Conservation (phyloP, 2,329 filamentous ascomycete genomes). For the Aspergillus spinulosporus region DNA sequence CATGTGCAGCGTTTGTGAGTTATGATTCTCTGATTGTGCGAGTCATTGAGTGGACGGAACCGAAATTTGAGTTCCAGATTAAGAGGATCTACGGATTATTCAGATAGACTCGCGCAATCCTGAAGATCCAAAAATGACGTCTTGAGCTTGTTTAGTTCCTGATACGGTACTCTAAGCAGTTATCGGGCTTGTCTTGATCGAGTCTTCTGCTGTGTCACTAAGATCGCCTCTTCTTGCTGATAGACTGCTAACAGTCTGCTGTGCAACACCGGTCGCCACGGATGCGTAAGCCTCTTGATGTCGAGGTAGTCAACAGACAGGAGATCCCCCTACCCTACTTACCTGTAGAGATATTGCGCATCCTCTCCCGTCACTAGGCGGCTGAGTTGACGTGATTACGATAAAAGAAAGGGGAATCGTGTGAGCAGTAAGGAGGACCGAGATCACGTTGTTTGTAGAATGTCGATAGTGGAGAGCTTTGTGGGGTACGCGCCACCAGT, state of each 20-base stretch:
- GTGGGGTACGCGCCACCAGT: slow-evolving; percentile 2
- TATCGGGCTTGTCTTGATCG: background rate
- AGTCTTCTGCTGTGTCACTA: slow-evolving; percentile 6
- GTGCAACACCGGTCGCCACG: slow-evolving; percentile 7
- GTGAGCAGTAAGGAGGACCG: slow-evolving; percentile 9
- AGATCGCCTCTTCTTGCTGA: background rate
- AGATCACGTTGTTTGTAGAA: slow-evolving; percentile 7
- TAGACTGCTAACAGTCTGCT: background rate
- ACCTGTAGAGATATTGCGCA: too few species aligned
- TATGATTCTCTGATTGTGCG: background rate
- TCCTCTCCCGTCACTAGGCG: too few species aligned
- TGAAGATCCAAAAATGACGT: slow-evolving; percentile 5
- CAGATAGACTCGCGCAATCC: slow-evolving; percentile 2
- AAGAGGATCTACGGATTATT: slow-evolving; percentile 2
- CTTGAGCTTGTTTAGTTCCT: background rate
- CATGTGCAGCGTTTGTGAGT: too few species aligned
- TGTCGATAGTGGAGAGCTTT: too few species aligned
- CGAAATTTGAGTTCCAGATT: background rate
- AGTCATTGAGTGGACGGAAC: background rate
- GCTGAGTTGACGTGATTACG: background rate
- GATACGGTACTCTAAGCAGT: background rate
- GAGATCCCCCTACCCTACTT: too few species aligned
- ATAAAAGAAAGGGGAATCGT: background rate
- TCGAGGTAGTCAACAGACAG: slow-evolving; percentile 3
- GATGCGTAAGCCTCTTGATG: slow-evolving; percentile 3